Conservation (phyloP, 306 rosid genomes). For the Delonix regia region DNA sequence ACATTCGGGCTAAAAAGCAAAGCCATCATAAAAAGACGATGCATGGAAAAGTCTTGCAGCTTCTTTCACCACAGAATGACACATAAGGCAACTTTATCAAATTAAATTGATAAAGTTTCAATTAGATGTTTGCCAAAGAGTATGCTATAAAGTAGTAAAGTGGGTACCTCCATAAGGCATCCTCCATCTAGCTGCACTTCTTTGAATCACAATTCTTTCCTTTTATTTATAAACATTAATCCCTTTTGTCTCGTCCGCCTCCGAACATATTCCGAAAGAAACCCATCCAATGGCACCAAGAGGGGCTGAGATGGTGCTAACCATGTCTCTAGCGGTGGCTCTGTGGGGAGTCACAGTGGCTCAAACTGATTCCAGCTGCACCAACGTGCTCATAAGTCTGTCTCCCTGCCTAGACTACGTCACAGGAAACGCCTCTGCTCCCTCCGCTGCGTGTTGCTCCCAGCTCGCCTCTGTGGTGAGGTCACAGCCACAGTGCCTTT, state of each 20-base stretch:
- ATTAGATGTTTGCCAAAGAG: slow-evolving; percentile 35
- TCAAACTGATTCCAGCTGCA: slow-evolving; percentile 56
- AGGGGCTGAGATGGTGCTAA: slow-evolving; percentile 29
- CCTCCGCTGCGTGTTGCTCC: slow-evolving; percentile 61
- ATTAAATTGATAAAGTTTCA: slow-evolving; percentile 31
- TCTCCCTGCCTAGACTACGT: slow-evolving; percentile 61
- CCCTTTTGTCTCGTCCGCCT: slow-evolving; percentile 26
- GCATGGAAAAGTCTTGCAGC: not conserved
- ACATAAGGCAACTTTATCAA: slow-evolving; percentile 46
- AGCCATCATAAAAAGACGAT: slow-evolving; percentile 38
- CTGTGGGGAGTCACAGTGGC: slow-evolving; percentile 40
- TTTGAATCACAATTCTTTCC: slow-evolving; percentile 30
- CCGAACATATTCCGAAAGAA: slow-evolving; percentile 18
- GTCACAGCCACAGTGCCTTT: slow-evolving; percentile 62
- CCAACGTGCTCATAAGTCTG: slow-evolving; percentile 52
- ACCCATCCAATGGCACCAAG: slow-evolving; percentile 41
- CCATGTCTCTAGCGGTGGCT: slow-evolving; percentile 28
- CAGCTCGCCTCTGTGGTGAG: slow-evolving; percentile 53
- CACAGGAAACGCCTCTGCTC: slow-evolving; percentile 49
- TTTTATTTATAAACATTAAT: slow-evolving; percentile 36
- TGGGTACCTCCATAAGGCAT: slow-evolving; percentile 31
- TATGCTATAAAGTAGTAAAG: slow-evolving; percentile 40
- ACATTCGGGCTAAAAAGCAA: slow-evolving; percentile 30
- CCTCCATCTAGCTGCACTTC: slow-evolving; percentile 21
- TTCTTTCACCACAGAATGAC: slow-evolving; percentile 32